Percentiles rank a stretch among this genome's conserved stretches.
phyloP scores from a whole-genome alignment of 2,329 filamentous ascomycete genomes.

The Trichoderma atroviride region DNA sequence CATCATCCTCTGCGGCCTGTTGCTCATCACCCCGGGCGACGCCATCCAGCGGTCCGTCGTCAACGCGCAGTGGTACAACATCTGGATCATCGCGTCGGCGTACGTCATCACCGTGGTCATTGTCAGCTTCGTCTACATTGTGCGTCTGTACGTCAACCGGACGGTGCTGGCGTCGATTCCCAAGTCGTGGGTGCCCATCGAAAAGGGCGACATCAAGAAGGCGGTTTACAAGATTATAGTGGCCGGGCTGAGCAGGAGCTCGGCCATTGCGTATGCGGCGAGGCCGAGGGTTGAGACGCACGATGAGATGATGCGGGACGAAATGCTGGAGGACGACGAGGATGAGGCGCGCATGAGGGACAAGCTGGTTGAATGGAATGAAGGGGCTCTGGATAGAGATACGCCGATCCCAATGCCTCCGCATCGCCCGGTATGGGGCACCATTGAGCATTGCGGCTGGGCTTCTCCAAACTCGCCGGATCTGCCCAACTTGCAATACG shows the following conservation, averaged over 20 bases:
- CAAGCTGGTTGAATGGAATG: background rate
- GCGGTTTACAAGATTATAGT: constrained; percentile 76
- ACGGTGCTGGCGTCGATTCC: constrained; percentile 80
- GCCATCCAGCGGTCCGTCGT: constrained; percentile 74
- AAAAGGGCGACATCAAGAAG: constrained; percentile 78
- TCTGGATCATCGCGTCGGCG: constrained; percentile 76
- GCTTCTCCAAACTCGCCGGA: constrained; percentile 75
- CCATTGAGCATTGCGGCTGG: constrained; percentile 88
- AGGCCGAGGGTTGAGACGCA: constrained; percentile 37
- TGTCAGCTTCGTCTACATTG: constrained; percentile 75
- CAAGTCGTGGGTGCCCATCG: constrained; percentile 81
- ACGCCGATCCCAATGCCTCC: constrained; percentile 53
- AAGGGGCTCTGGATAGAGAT: constrained; percentile 39
- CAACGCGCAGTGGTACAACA: constrained; percentile 71
- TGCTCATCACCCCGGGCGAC: constrained; percentile 80
- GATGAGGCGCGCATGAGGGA: constrained; percentile 28
- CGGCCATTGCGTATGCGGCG: constrained; percentile 74
- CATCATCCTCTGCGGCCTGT: constrained; percentile 70
- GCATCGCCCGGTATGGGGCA: constrained; percentile 69
- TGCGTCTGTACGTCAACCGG: constrained; percentile 84
- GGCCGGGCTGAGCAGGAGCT: constrained; percentile 73
- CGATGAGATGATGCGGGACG: constrained; percentile 22
- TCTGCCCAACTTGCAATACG: constrained; percentile 80
- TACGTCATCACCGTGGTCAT: constrained; percentile 74
- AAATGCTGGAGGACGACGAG: constrained; percentile 25